Percentiles rank a stretch among this genome's conserved stretches.
phyloP scores from a whole-genome alignment of 495 filamentous ascomycete genomes.

The Penicillium goetzii region DNA sequence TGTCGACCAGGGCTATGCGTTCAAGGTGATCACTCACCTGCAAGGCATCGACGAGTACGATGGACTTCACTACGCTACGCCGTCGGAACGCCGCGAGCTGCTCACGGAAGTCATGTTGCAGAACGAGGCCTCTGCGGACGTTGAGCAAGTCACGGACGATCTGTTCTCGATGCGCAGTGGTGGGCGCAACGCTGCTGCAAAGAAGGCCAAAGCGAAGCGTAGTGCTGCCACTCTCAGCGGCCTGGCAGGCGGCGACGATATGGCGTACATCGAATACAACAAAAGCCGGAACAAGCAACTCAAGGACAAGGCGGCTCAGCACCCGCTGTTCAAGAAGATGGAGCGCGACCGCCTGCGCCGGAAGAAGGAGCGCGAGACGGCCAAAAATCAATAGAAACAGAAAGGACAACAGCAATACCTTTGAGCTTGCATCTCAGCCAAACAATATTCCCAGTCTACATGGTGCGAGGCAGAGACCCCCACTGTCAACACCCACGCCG shows the following conservation, averaged over 20 bases:
- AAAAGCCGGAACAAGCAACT: conserved; percentile 78
- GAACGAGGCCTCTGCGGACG: conserved; percentile 77
- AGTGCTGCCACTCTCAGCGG: conserved; percentile 85
- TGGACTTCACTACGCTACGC: conserved; percentile 77
- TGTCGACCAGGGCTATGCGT: conserved; percentile 97
- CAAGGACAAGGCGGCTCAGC: conserved; percentile 66
- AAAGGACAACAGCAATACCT: background rate
- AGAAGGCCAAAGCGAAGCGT: conserved; percentile 64
- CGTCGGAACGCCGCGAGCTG: conserved; percentile 83
- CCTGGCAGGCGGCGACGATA: conserved; percentile 86
- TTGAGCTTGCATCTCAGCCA: too few relatives aligned
- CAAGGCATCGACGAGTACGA: conserved; percentile 85
- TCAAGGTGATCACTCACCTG: conserved; percentile 98
- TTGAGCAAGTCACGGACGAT: conserved; percentile 80
- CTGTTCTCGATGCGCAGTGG: conserved; percentile 69
- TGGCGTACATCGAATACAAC: conserved; percentile 93
- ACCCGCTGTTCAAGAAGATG: conserved; percentile 80
- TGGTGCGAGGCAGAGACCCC: background rate
- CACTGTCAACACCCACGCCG: background rate
- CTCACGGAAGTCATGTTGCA: conserved; percentile 91
- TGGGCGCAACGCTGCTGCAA: conserved; percentile 33
- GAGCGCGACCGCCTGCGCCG: conserved; percentile 70
- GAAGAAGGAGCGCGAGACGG: conserved; percentile 54
- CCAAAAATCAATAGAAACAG: background rate
- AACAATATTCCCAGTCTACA: too few relatives aligned